These are phyloP conservation scores for Amanita molliuscula DNA, from an alignment of 768 basidiomycete species.

Conservation along the genomic window DNA sequence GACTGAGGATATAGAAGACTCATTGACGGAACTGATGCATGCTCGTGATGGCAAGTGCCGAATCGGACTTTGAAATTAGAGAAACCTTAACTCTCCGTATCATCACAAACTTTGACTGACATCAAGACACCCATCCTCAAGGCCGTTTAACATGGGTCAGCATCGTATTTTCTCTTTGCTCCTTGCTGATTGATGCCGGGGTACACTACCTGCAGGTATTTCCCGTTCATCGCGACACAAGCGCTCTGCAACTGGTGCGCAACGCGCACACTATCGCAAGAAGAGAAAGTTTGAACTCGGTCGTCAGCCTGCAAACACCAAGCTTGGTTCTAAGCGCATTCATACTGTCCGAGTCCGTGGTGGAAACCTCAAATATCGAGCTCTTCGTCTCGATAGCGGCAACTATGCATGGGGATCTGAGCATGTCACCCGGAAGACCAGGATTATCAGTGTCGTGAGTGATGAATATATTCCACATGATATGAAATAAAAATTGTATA, in stretches of 20 bases:
- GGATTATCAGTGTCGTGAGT: constrained; percentile 91
- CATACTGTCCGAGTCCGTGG: constrained; percentile 94
- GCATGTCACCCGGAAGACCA: constrained; percentile 88
- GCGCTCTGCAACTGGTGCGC: constrained; percentile 86
- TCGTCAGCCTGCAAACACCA: constrained; percentile 95
- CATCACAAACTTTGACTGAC: constrained; percentile 41
- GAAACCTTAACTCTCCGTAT: constrained; percentile 39
- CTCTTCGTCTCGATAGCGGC: constrained; percentile 90
- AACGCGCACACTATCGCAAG: constrained; percentile 95
- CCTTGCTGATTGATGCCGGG: constrained; percentile 8
- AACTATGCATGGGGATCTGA: constrained; percentile 99
- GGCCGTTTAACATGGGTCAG: constrained; percentile 69
- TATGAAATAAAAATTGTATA: not conserved
- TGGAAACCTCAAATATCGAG: constrained; percentile 91
- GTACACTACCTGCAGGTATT: constrained; percentile 56
- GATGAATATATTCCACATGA: not conserved
- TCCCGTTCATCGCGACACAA: constrained; percentile 96
- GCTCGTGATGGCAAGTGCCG: constrained; percentile 26
- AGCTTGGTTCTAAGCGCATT: constrained; percentile 90
- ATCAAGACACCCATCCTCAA: constrained; percentile 53
- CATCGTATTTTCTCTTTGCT: constrained; percentile 21
- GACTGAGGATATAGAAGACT: too few species aligned
- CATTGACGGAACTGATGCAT: too few species aligned
- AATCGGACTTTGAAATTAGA: constrained; percentile 23
- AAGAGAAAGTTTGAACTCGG: constrained; percentile 99